A percentile compares a stretch with the other conserved stretches of the same genome.
Conservation (phyloP, 257 asterid genomes). For the Capsicum chinense region DNA sequence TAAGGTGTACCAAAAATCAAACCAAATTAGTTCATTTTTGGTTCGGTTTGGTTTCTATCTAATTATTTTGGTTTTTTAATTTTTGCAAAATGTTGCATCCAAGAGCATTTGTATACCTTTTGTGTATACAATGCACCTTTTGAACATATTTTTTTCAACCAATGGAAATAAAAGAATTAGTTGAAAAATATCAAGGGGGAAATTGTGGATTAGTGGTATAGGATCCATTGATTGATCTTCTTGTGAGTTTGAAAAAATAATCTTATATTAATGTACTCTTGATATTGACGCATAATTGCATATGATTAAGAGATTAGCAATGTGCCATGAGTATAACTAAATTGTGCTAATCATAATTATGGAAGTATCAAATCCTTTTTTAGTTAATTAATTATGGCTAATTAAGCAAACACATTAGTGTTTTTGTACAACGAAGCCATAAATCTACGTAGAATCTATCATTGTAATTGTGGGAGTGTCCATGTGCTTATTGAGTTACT, state of each 20-base stretch:
- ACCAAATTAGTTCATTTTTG: too few relatives aligned
- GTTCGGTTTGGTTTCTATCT: too few relatives aligned
- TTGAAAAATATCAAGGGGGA: neutral
- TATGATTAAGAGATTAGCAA: neutral
- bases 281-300: neutral
- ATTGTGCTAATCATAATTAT: neutral
- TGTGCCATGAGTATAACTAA: neutral
- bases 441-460: neutral
- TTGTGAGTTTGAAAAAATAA: neutral
- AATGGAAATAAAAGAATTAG: neutral
- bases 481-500: neutral
- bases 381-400: neutral
- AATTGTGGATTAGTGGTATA: neutral
- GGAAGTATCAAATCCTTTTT: neutral
- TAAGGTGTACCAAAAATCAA: too few relatives aligned
- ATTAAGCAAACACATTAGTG: neutral
- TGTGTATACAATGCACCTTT: neutral
- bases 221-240: neutral
- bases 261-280: neutral
- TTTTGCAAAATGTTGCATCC: too few relatives aligned
- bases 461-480: neutral
- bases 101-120: neutral
- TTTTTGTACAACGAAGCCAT: neutral
- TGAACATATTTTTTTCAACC: neutral
- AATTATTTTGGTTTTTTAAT: too few relatives aligned